These are phyloP conservation scores for Cryptococcus sp. DNA, from an alignment of 1,284 basidiomycete species.

Conservation along the genomic window DNA sequence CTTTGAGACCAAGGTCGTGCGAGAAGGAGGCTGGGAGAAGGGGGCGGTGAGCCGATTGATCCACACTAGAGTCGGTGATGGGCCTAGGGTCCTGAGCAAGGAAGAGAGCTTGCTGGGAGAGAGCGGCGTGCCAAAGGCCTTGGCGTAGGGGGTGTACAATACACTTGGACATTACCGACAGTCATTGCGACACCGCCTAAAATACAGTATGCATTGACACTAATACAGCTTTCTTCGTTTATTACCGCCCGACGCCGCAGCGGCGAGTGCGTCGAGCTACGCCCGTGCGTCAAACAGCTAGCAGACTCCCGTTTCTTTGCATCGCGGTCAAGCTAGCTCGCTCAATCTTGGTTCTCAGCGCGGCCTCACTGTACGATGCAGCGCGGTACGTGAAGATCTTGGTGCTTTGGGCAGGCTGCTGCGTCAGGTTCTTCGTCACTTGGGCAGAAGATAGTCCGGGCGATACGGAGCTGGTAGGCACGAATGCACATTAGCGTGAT, in stretches of 20 bases:
- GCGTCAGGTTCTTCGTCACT: background rate
- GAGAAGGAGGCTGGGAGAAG: conserved; percentile 61
- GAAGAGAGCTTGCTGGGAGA: conserved; percentile 53
- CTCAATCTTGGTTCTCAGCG: conserved; percentile 22
- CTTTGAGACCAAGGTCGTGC: conserved; percentile 77
- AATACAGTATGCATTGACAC: background rate
- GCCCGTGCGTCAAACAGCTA: background rate
- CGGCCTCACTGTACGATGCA: conserved; percentile 12
- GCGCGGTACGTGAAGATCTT: conserved; percentile 4
- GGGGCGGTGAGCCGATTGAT: conserved; percentile 85
- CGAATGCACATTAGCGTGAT: background rate
- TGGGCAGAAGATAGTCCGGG: conserved; percentile 11
- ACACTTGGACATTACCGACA: background rate
- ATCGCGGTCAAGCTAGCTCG: conserved; percentile 10
- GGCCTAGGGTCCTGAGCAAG: conserved; percentile 63
- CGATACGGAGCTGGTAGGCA: background rate
- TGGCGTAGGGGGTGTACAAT: conserved; percentile 28
- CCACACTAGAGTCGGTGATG: conserved; percentile 88
- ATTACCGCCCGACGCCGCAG: background rate
- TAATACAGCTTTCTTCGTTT: background rate
- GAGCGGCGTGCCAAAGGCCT: conserved; percentile 54
- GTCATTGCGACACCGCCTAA: no score
- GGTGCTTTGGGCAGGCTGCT: background rate
- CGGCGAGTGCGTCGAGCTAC: background rate
- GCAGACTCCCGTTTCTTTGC: background rate